Evolutionary conservation across 176 grass and related monocot genomes (phyloP), one percentile per base, ranked within the genome.

Genomic region (Cocos nucifera): DNA sequence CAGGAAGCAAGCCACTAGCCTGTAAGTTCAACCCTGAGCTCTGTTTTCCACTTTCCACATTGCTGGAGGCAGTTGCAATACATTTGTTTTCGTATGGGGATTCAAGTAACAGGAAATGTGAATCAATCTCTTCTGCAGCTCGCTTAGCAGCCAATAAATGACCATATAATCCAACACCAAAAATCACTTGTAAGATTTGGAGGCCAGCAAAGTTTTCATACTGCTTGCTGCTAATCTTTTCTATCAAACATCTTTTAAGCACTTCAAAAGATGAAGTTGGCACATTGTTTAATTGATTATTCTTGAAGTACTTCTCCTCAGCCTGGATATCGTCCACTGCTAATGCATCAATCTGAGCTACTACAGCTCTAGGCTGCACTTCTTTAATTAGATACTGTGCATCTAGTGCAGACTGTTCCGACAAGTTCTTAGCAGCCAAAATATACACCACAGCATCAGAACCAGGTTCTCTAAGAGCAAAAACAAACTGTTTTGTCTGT

Each of bases 151-250:
- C 78, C 70, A 91, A 79, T 10, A 97, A 73, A 72, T 90, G 92
- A 62, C 92, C 87, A 51, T 82, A 88, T 75, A 90, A 91, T 4
- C 92, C 87, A 17, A 91, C 77, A 50, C 87, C 92, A 53, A 97
- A 97, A 49, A 97, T 90, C 66, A 91, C 87, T 75, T 82, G 87
- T 59, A 97, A 30, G 63, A 97, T 84, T 51, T 91, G 87, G 73
- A 75, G 82, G 2, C 87, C 83, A 4, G 87, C 92, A 10, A 81
- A 71, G 54, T 87, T 85, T 22, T 88, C 87, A 74, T 88, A 97
- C 52, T 85, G 65, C 14, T 85, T 75, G 69, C 85, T 97, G 62
- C 78, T 91, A 64, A 77, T 74, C 74, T 91, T 87, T 80, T 97
- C 87, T 0, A 69, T 80, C 48, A 97, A 76, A 66, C 87, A 97